Evolutionary conservation across 148 eudicot species (phyloP), one percentile per base, ranked within the genome.

Genomic region (Pharnaceum exiguum): DNA sequence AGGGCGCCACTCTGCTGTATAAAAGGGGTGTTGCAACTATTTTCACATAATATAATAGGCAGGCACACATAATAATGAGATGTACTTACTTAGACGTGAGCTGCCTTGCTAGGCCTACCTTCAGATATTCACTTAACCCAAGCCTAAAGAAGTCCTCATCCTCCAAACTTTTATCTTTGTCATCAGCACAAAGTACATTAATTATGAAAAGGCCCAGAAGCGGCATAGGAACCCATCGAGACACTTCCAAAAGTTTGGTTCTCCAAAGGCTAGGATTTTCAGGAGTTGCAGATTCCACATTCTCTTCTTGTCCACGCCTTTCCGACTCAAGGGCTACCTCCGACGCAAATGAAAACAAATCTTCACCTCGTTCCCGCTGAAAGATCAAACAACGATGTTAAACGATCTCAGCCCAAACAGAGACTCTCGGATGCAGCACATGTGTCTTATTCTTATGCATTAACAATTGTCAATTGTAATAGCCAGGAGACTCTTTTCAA

Each of bases 171-270:
- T 77, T 79, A 62, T 64, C 80, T 70, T 76, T 95, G 25, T 62
- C 75, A 74, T 88, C 86, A 36, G 86, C 67, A 71, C 99, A 88
- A 19, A 88, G 75, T 46, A 86, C 68, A 55, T 85, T 89, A 39
- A 93, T 93, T 16, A 93, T 76, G 40, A 93, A 59, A 62, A 93
- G 85, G 40, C 99, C 96, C 67, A 93, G 81, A 69, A 88, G 96
- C 50, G 99, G 99, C 96, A 93, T 93, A 35, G 99, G 99, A 29
- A 93, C 69, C 49, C 78, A 84, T 46, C 99, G 94, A 38, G 99
- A 88, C 37, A 91, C 99, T 95, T 95, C 78, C 26, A 85, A 60
- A 65, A 93, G 96, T 72, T 93, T 93, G 56, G 99, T 85, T 74
- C 81, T 83, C 99, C 85, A 93, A 60, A 95, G 95, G 66, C 79